Conservation (phyloP, 345 rosid genomes). For the Linum tenue region DNA sequence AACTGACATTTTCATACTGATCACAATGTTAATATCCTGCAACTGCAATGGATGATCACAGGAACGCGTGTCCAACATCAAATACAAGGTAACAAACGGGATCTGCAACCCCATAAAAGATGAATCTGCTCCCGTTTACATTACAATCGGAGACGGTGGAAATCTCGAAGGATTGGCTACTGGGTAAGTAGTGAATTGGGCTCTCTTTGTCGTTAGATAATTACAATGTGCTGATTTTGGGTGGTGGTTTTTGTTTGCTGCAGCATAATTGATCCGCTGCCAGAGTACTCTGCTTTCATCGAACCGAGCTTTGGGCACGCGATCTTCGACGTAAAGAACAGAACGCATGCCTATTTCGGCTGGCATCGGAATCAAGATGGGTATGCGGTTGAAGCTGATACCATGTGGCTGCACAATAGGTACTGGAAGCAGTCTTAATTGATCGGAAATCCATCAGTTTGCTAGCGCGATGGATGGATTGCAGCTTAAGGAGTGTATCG, state of each 20-base stretch:
- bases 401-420: constrained; percentile 52
- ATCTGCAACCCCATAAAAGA: constrained; percentile 45
- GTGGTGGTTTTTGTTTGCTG: no score
- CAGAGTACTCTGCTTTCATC: constrained; percentile 59
- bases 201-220: no score
- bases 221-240: no score
- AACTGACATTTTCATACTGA: no score
- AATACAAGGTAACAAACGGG: constrained; percentile 15
- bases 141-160: constrained; percentile 89
- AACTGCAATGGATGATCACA: constrained; percentile 12
- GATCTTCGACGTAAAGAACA: no score
- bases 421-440: no score
- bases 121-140: constrained; percentile 58
- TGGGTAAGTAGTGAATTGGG: no score
- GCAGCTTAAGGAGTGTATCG: no score
- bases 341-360: constrained; percentile 52
- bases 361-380: constrained; percentile 84
- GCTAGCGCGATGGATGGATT: no score
- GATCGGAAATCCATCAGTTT: no score
- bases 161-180: constrained; percentile 54
- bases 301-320: constrained; percentile 15
- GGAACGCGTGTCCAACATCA: constrained; percentile 63
- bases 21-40: no score
- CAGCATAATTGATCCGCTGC: constrained; percentile 61
- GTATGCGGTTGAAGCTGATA: constrained; percentile 55